A percentile compares a stretch with the other conserved stretches of the same genome.
Conservation (phyloP, 202 grass and related monocot genomes). For the Eragrostis tef region DNA sequence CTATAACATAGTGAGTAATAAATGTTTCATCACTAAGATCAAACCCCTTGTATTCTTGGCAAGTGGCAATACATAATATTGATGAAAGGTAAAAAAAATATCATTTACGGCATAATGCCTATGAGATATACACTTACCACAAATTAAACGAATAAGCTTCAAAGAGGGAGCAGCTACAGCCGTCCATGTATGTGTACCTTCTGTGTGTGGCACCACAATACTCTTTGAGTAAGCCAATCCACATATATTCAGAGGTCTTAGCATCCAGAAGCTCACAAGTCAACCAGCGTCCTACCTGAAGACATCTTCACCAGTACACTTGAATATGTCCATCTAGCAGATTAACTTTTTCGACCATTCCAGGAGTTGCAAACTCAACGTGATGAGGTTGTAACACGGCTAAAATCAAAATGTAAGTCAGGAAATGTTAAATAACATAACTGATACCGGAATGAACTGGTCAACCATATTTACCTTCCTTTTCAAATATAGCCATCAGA, state of each 20-base stretch:
- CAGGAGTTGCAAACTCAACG: background rate
- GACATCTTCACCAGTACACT: background rate
- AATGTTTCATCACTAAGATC: background rate
- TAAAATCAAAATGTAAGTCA: constrained; percentile 21
- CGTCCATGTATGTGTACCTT: constrained; percentile 1
- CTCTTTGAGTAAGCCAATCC: constrained; percentile 19
- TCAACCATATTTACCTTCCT: constrained; percentile 34
- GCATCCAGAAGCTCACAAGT: constrained; percentile 18
- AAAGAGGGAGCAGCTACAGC: background rate
- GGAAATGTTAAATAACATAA: background rate
- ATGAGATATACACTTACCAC: constrained; percentile 36
- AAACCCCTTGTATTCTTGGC: background rate
- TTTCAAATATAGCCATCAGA: constrained; percentile 22
- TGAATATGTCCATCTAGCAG: constrained; percentile 7
- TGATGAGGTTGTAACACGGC: constrained; percentile 7
- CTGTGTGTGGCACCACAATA: background rate
- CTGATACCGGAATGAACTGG: background rate
- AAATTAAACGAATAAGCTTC: constrained; percentile 1
- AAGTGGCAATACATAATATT: constrained; percentile 17
- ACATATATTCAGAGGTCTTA: background rate
- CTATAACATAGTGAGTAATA: background rate
- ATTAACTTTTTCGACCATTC: background rate
- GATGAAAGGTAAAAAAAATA: background rate
- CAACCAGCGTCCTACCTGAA: background rate
- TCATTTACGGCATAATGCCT: background rate